Percentiles rank a stretch among this genome's conserved stretches.
Conservation (phyloP, 257 asterid genomes). For the Solanum neorickii region DNA sequence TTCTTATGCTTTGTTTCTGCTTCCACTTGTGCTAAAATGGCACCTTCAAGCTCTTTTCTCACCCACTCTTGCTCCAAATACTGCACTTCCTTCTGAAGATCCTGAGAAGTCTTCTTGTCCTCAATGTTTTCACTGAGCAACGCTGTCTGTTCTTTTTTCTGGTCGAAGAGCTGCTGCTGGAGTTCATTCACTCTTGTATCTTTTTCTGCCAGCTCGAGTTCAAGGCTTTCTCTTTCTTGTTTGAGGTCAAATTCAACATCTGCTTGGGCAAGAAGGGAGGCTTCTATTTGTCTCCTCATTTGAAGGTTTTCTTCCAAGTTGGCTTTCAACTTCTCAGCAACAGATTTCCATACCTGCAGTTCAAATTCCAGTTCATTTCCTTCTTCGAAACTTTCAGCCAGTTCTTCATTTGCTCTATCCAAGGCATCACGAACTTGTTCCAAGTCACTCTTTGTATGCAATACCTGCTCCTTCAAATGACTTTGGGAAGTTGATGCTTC, state of each 20-base stretch:
- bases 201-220: conserved; percentile 27
- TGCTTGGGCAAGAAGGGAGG: conserved; percentile 66
- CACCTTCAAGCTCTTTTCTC: conserved; percentile 23
- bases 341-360: conserved; percentile 63
- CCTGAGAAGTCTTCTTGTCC: not conserved
- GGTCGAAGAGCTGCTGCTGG: conserved; percentile 34
- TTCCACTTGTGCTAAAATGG: conserved; percentile 21
- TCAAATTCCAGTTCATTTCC: conserved; percentile 65
- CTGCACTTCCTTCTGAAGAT: conserved; percentile 37
- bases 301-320: conserved; percentile 41
- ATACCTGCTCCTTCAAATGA: conserved; percentile 40
- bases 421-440: conserved; percentile 37
- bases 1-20: conserved; percentile 14
- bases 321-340: conserved; percentile 54
- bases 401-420: conserved; percentile 54
- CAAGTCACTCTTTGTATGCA: conserved; percentile 41
- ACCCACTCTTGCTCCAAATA: conserved; percentile 19
- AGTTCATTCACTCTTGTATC: conserved; percentile 32
- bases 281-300: conserved; percentile 66
- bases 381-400: conserved; percentile 49
- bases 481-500: conserved; percentile 28
- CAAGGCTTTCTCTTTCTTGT: conserved; percentile 11
- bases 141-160: not conserved
- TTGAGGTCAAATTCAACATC: conserved; percentile 54
- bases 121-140: not conserved